These are phyloP conservation scores for Cladosporium cucumerinum DNA, from an alignment of 2,329 filamentous ascomycete genomes.

Conservation along the genomic window DNA sequence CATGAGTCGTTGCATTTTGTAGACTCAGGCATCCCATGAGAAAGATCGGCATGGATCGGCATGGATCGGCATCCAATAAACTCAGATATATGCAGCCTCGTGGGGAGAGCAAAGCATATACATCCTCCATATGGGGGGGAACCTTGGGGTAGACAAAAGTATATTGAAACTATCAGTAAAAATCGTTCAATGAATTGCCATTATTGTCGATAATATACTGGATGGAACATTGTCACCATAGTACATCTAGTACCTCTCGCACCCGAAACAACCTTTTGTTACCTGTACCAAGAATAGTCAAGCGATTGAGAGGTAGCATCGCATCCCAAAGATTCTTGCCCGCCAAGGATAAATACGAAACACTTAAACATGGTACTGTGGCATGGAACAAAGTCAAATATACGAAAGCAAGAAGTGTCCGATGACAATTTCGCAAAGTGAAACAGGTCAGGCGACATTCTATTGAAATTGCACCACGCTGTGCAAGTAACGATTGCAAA, in stretches of 20 bases:
- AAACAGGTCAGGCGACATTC: not conserved
- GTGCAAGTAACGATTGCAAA: not conserved
- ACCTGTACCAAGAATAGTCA: not conserved
- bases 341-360: not conserved
- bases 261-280: not conserved
- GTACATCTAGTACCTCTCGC: not conserved
- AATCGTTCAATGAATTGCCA: not conserved
- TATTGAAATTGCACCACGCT: not conserved
- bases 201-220: not conserved
- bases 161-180: not conserved
- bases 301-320: not conserved
- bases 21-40: not conserved
- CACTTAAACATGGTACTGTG: not conserved
- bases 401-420: not conserved
- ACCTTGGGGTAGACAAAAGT: not conserved
- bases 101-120: not conserved
- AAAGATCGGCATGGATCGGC: no score
- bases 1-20: not conserved
- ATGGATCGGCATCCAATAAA: not conserved
- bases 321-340: not conserved
- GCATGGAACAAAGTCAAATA: not conserved
- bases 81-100: not conserved
- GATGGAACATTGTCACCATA: not conserved
- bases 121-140: not conserved
- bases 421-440: not conserved